Evolutionary conservation across 2,329 filamentous ascomycete genomes (phyloP).

Genomic region (Alternaria infectoria): DNA sequence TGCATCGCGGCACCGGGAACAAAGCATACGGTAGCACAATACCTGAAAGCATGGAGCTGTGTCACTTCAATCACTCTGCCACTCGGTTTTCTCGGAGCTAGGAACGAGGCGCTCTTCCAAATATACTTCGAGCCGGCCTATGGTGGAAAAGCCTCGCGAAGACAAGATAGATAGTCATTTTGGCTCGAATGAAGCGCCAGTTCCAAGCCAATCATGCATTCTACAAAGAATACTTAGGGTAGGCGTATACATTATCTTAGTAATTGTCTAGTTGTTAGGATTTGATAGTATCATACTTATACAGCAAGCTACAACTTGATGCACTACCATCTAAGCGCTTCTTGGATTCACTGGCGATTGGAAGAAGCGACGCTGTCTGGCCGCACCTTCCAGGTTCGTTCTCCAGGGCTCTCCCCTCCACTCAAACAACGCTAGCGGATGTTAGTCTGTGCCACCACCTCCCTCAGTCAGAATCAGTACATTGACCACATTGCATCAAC

Average conservation of each 20-base stretch:
- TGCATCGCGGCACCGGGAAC: accelerated
- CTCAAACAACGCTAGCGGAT: not conserved
- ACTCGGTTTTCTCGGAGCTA: not conserved
- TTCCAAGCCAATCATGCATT: not conserved
- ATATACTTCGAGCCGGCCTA: not conserved
- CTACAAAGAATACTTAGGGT: not conserved
- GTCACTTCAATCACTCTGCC: accelerated
- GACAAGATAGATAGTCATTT: not conserved
- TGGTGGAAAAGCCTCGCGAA: not conserved
- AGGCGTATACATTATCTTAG: not conserved
- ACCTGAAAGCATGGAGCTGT: not conserved
- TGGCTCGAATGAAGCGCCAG: not conserved
- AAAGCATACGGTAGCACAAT: not conserved
- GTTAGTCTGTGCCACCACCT: not conserved
- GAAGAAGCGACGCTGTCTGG: not conserved
- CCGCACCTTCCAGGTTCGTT: not conserved
- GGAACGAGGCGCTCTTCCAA: not conserved
- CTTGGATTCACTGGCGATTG: not conserved
- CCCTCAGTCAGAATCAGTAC: not conserved
- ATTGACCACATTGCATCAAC: not conserved
- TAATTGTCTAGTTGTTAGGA: not conserved
- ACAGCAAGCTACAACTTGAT: not conserved
- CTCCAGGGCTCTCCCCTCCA: not conserved
- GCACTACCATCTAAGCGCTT: accelerated
- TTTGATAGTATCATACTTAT: too few species aligned